Conservation (phyloP, 257 asterid species). For the Penstemon eatonii region DNA sequence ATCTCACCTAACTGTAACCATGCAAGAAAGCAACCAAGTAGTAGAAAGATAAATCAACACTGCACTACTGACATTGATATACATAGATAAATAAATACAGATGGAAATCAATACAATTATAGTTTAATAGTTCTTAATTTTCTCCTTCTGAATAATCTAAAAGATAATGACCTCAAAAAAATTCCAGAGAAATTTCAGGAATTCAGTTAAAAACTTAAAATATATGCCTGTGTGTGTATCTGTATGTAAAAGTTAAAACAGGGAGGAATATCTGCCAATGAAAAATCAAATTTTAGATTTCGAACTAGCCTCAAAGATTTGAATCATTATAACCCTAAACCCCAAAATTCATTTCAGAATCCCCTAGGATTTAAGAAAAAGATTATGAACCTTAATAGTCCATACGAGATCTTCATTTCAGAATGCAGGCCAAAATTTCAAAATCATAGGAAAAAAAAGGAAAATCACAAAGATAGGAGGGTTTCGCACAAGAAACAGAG, state of each 20-base stretch:
- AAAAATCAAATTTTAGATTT: not conserved
- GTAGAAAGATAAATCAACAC: constrained; percentile 24
- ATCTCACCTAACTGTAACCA: constrained; percentile 39
- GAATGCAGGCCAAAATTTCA: not conserved
- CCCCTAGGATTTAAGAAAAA: not conserved
- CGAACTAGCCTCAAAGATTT: constrained; percentile 16
- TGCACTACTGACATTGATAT: constrained; percentile 21
- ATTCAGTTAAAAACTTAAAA: not conserved
- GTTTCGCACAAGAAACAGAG: not conserved
- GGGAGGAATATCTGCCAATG: no score
- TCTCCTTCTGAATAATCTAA: constrained; percentile 6
- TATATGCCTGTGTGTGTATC: not conserved
- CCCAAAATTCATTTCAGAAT: constrained; percentile 2
- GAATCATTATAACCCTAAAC: constrained; percentile 18
- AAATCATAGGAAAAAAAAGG: not conserved
- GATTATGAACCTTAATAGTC: not conserved
- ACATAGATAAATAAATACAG: constrained; percentile 29
- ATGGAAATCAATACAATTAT: not conserved
- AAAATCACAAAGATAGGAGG: not conserved
- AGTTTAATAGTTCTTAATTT: constrained; percentile 4
- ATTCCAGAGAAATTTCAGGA: constrained; percentile 4
- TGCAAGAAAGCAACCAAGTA: constrained; percentile 28
- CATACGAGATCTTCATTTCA: constrained; percentile 14
- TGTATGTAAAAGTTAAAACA: not conserved
- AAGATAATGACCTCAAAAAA: constrained; percentile 22